Percentiles rank a stretch among this genome's conserved stretches.
Conservation (phyloP, 208 protist genomes). For the Strigomonas oncopelti region DNA sequence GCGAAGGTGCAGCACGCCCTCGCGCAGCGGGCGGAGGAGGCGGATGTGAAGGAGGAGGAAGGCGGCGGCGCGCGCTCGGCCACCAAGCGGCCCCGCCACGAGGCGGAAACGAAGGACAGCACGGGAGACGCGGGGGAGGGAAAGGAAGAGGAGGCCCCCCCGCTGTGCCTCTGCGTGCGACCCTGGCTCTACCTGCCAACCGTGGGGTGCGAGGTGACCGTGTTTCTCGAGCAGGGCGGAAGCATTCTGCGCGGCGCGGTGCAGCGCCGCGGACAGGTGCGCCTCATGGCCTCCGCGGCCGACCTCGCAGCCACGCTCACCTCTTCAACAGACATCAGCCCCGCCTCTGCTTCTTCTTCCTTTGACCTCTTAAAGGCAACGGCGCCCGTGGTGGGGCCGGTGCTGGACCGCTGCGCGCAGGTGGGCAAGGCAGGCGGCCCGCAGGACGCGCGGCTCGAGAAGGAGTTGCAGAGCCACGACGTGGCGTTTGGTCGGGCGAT, state of each 20-base stretch:
- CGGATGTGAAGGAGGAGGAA: not conserved
- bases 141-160: not conserved
- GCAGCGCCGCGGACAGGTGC: conserved; percentile 66
- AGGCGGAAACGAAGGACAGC: not conserved
- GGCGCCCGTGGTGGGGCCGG: conserved; percentile 20
- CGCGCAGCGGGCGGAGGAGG: not conserved
- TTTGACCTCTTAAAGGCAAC: not conserved
- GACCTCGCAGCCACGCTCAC: not conserved
- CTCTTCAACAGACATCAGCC: not conserved
- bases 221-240: conserved; percentile 59
- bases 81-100: not conserved
- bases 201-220: conserved; percentile 53
- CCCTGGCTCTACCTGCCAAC: conserved; percentile 83
- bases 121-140: not conserved
- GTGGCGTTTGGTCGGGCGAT: not conserved
- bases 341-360: not conserved
- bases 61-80: no score
- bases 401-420: conserved; percentile 12
- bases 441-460: not conserved
- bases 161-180: conserved; percentile 54
- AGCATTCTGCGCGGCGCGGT: conserved; percentile 46
- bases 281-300: conserved; percentile 48
- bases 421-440: not conserved
- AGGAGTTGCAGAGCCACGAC: not conserved
- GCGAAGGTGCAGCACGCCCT: conserved; percentile 35